These are phyloP conservation scores for Fusarium brevicatenulatum DNA, from an alignment of 2,329 filamentous ascomycete genomes.

Conservation along the genomic window DNA sequence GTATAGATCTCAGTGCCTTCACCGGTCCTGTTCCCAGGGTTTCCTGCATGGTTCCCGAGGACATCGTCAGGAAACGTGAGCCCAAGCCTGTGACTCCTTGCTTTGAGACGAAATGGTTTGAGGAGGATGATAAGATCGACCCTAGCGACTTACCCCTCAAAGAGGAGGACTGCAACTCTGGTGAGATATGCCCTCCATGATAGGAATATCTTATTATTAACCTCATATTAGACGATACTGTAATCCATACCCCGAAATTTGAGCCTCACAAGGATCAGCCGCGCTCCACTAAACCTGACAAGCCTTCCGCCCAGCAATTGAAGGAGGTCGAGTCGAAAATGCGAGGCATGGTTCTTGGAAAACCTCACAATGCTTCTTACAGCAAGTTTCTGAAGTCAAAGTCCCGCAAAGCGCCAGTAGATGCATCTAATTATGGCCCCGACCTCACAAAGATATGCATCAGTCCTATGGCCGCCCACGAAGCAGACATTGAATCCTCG, in stretches of 20 bases:
- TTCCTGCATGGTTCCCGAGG: not conserved
- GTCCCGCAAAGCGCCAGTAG: not conserved
- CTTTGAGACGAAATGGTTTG: not conserved
- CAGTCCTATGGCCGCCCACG: not conserved
- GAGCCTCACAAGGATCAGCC: not conserved
- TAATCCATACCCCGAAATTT: not conserved
- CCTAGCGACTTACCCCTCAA: not conserved
- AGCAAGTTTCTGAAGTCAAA: not conserved
- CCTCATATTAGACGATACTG: not conserved
- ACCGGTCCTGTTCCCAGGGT: not conserved
- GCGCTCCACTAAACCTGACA: not conserved
- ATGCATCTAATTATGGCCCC: not conserved
- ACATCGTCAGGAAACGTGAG: not conserved
- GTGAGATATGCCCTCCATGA: not conserved
- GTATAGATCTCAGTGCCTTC: not conserved
- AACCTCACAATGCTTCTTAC: not conserved
- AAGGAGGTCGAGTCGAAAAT: not conserved
- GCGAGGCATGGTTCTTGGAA: not conserved
- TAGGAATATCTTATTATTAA: not conserved
- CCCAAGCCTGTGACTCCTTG: not conserved
- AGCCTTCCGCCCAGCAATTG: not conserved
- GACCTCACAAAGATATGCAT: not conserved
- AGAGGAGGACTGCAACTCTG: not conserved
- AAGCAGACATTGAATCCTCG: not conserved
- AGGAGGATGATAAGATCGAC: not conserved